A percentile compares a stretch with the other conserved stretches of the same genome.
phyloP scores from a whole-genome alignment of 2,329 filamentous ascomycete genomes.

The Emergomyces orientalis region DNA sequence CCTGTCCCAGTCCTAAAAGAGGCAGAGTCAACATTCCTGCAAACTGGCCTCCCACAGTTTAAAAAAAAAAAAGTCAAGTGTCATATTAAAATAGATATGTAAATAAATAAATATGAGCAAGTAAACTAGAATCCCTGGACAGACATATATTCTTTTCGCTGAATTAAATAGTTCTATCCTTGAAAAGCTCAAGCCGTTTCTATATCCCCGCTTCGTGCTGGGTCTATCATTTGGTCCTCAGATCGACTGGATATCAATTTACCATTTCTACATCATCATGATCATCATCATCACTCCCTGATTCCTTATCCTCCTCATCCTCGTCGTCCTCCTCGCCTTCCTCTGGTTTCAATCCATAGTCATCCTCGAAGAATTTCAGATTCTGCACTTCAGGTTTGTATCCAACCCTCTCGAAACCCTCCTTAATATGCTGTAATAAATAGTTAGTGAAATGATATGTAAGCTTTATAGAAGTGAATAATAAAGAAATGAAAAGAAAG shows the following conservation, averaged over 20 bases:
- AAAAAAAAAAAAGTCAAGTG: too few relatives aligned
- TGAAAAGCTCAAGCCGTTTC: too few relatives aligned
- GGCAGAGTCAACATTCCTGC: not conserved
- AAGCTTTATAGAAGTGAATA: not conserved
- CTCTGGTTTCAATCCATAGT: slow-evolving; percentile 67
- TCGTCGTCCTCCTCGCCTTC: slow-evolving; percentile 52
- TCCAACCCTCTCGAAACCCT: slow-evolving; percentile 62
- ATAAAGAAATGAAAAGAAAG: slow-evolving; percentile 4
- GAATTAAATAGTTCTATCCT: not conserved
- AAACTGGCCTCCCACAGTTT: not conserved
- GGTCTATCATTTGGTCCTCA: too few relatives aligned
- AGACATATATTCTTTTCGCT: not conserved
- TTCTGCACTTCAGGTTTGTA: slow-evolving; percentile 69
- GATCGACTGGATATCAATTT: not conserved
- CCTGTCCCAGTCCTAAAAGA: not conserved
- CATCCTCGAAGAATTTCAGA: slow-evolving; percentile 74
- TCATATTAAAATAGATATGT: not conserved
- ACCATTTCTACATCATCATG: slow-evolving; percentile 25
- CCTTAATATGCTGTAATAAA: slow-evolving; percentile 56
- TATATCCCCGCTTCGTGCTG: too few relatives aligned
- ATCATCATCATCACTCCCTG: slow-evolving; percentile 41
- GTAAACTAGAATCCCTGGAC: not conserved
- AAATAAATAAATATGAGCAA: not conserved
- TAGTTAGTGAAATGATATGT: slow-evolving; percentile 16
- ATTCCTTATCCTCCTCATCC: slow-evolving; percentile 41